Evolutionary conservation across 2,329 filamentous ascomycete genomes (phyloP).

Genomic region (Talaromyces amestolkiae): DNA sequence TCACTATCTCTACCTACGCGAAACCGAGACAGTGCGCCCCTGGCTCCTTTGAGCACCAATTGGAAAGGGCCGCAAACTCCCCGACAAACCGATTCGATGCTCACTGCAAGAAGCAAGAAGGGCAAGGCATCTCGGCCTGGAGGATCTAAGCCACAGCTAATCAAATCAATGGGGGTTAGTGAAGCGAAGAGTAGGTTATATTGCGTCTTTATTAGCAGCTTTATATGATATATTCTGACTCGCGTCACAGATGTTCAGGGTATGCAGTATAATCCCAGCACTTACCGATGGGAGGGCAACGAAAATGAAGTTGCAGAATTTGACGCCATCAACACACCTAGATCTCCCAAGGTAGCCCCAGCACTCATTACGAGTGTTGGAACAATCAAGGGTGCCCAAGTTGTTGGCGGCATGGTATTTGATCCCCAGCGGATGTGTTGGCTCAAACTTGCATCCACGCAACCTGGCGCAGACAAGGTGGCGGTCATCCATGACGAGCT

Average conservation of each 20-base stretch:
- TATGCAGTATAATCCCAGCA: conserved; percentile 90
- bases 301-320: conserved; percentile 81
- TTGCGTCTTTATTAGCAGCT: not conserved
- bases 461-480: conserved; percentile 31
- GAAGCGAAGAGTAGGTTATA: conserved; percentile 75
- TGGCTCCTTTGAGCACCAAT: conserved; percentile 55
- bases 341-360: conserved; percentile 45
- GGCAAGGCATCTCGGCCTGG: conserved; percentile 33
- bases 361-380: conserved; percentile 91
- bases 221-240: conserved; percentile 21
- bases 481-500: conserved; percentile 74
- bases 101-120: conserved; percentile 48
- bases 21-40: conserved; percentile 44
- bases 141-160: conserved; percentile 72
- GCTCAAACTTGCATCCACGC: conserved; percentile 69
- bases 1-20: conserved; percentile 38
- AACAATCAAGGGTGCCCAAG: conserved; percentile 79
- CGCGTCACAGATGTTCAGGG: conserved; percentile 71
- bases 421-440: conserved; percentile 97
- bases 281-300: conserved; percentile 93
- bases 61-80: conserved; percentile 58
- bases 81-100: conserved; percentile 51
- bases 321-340: conserved; percentile 55
- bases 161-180: conserved; percentile 76
- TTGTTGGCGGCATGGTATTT: conserved; percentile 98